A percentile compares a stretch with the other conserved stretches of the same genome.
Evolutionary conservation across 495 filamentous ascomycete genomes (phyloP).

Genomic region (Neurospora sublineolata): DNA sequence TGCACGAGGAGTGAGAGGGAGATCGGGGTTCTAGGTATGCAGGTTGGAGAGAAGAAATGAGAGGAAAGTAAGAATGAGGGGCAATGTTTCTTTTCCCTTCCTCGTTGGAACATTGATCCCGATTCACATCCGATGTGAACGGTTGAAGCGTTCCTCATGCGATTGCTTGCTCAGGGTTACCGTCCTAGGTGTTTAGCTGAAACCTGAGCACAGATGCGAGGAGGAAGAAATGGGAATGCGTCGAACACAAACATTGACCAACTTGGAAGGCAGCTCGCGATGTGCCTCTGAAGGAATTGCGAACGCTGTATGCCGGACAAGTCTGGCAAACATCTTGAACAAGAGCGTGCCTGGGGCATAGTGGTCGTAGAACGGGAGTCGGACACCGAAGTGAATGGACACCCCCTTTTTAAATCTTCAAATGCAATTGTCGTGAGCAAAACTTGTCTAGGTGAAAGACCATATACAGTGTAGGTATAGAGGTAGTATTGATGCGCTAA

Average conservation of each 20-base stretch:
- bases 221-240: not conserved
- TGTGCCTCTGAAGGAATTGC: not conserved
- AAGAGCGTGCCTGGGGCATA: not conserved
- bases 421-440: not conserved
- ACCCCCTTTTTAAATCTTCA: not conserved
- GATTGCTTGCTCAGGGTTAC: not conserved
- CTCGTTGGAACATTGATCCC: not conserved
- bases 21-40: not conserved
- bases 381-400: not conserved
- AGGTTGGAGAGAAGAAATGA: not conserved
- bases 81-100: not conserved
- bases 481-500: not conserved
- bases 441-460: not conserved
- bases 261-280: not conserved
- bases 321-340: not conserved
- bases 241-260: not conserved
- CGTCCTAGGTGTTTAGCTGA: not conserved
- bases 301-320: not conserved
- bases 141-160: not conserved
- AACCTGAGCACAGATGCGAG: not conserved
- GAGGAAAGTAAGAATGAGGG: not conserved
- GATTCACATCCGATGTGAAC: not conserved
- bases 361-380: not conserved
- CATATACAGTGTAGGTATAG: not conserved
- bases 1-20: not conserved